Base-by-base conservation (phyloP, 2,329 filamentous ascomycete species). In the Pestalotiopsis sp. region DNA sequence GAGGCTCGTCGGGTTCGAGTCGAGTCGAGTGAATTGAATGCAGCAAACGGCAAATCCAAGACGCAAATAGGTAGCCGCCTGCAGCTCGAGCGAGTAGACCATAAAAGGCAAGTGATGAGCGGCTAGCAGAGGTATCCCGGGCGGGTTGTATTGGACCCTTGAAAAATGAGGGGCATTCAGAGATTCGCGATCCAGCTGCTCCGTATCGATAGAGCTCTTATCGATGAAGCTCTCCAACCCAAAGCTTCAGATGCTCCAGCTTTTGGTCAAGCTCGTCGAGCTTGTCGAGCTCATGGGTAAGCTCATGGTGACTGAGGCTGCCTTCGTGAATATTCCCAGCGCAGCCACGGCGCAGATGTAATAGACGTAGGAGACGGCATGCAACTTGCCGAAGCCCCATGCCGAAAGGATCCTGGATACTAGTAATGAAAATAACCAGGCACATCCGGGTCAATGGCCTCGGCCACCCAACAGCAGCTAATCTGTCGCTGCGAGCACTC, bases 121-220 rank as follows among this genome's bases (percentile, higher is more conserved):
- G 17, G 20, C 45, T 52, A 52, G 45, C 45, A n/a, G 20, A 52
- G 45, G 45, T 52, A 52, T 52, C 45, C 45, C 20, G 60, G 36
- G 36, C 38, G 60, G 69, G 68, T 72, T 68, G 70, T 73, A 65
- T 56, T 67, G 67, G 60, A 69, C 65, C 65, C 65, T 66, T 20
- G 45, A 56, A 66, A 60, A 66, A 66, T 66, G 65, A 66, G 65
- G 65, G 65, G 65, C 65, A 66, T 57, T 68, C 60, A 63, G 70
- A 52, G 72, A 73, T 73, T 73, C 72, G 72, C 66, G 70, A 72
- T 25, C 61, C 57, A 36, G 25, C 27, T 25, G 14, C 45, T 23
- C 14, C 27, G 59, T 56, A 66, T 66, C 65, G 65, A 66, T 66
- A 38, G 36, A 66, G 65, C 65, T 66, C 65, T 66, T 66, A 66